Evolutionary conservation across 192 early-diverging fungal species (phyloP).

Genomic region (Rhizophagus prolifer): DNA sequence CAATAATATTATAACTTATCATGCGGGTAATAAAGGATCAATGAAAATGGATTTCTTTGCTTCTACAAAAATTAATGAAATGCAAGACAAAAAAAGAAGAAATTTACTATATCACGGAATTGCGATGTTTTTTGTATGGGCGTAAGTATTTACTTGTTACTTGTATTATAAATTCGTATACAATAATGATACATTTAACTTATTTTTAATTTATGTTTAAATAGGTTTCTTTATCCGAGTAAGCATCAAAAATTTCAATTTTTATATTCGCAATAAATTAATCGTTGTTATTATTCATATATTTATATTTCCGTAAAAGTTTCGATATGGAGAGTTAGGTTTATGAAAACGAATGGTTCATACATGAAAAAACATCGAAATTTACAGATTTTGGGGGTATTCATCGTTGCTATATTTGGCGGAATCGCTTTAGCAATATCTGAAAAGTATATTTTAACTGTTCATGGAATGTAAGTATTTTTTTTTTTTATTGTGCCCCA

Average conservation of each 20-base stretch:
- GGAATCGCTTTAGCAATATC: slow-evolving; percentile 22
- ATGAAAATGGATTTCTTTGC: slow-evolving; percentile 23
- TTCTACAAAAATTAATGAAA: not conserved
- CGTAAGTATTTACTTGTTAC: not conserved
- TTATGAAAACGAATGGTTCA: slow-evolving; percentile 1
- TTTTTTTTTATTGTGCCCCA: not conserved
- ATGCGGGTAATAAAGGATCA: not conserved
- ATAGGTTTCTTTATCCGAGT: slow-evolving; percentile 25
- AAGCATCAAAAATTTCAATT: not conserved
- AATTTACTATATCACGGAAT: slow-evolving; percentile 20
- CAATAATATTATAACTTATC: not conserved
- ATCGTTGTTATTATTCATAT: not conserved
- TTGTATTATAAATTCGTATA: not conserved
- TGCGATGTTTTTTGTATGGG: slow-evolving; percentile 25
- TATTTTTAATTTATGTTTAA: not conserved
- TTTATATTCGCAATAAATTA: no score
- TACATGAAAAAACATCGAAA: slow-evolving; percentile 22
- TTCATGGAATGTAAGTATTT: slow-evolving; percentile 6
- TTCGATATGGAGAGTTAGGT: slow-evolving; percentile 24
- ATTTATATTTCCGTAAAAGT: not conserved
- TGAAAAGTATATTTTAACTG: not conserved
- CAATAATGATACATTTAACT: no score
- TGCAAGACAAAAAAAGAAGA: not conserved
- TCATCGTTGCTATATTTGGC: slow-evolving; percentile 24
- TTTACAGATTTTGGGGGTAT: slow-evolving; percentile 22